A percentile compares a stretch with the other conserved stretches of the same genome.
phyloP scores from a whole-genome alignment of 2,329 filamentous ascomycete genomes.

The Trichophyton equinum region DNA sequence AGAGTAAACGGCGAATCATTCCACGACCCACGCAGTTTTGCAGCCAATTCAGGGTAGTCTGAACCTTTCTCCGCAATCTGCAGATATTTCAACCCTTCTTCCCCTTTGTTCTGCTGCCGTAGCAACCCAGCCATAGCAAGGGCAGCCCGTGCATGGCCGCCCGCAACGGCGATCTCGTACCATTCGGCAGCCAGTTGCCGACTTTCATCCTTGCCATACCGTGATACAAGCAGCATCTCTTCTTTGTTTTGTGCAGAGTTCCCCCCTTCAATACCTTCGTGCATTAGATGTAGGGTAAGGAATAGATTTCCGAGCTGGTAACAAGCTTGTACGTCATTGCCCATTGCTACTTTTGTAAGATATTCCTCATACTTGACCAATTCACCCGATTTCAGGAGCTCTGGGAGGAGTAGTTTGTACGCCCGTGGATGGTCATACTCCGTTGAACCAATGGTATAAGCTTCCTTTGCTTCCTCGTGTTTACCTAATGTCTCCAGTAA shows the following conservation, averaged over 20 bases:
- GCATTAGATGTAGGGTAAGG: conserved; percentile 17
- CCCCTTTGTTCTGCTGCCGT: conserved; percentile 17
- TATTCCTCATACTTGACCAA: conserved; percentile 24
- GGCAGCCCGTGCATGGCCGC: conserved; percentile 16
- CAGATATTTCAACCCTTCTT: conserved; percentile 13
- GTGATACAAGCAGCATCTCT: not conserved
- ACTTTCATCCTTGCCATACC: conserved; percentile 6
- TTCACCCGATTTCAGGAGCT: conserved; percentile 17
- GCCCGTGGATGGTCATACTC: conserved; percentile 23
- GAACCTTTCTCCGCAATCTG: conserved; percentile 10
- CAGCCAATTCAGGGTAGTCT: conserved; percentile 37
- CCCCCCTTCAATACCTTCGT: not conserved
- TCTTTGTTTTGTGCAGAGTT: not conserved
- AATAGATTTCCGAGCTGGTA: conserved; percentile 28
- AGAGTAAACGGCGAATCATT: conserved; percentile 19
- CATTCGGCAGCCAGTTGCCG: conserved; percentile 23
- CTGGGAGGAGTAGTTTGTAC: conserved; percentile 16
- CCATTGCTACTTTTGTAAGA: conserved; percentile 24
- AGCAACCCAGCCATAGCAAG: conserved; percentile 21
- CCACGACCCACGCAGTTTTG: conserved; percentile 53
- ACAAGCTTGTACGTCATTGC: conserved; percentile 20
- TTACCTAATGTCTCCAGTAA: conserved; percentile 15
- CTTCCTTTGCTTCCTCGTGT: conserved; percentile 13
- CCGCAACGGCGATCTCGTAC: conserved; percentile 21
- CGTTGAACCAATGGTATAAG: conserved; percentile 19